Base-by-base conservation (phyloP, 805 yeast genomes). In the Suhomyces emberorum region DNA sequence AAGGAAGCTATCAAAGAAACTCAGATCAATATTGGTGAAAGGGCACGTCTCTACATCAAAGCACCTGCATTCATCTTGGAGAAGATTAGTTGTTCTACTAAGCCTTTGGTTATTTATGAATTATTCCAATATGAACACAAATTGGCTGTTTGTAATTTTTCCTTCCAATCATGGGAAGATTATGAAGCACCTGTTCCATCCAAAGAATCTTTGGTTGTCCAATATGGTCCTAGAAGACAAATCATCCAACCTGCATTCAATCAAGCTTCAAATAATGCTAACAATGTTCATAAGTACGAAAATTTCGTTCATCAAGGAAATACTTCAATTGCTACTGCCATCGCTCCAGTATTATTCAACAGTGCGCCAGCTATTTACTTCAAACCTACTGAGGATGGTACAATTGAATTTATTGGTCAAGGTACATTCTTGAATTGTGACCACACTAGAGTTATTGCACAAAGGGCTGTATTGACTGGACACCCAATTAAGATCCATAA, bases 401-500 rank as follows among this genome's bases (percentile, higher is more conserved):
- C 72, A 23, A 49, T 83, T 30, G 82, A 81, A 51, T 72, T 95
- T 30, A 70, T 91, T 18, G 98, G 96, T 3, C 84, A 85, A 45
- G 99, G 99, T 28, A 78, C 95, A 0, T 85, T 88, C 69, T 71
- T 84, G 52, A 87, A 87, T 56, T 76, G 89, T 29, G 96, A 93
- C 61, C 86, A 83, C 53, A 74, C 82, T 10, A 77, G 98, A 60
- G 74, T 91, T 17, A 56, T 89, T 37, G 95, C 95, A 21, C 88
- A 91, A 73, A 77, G 98, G 57, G 81, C 83, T 4, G 79, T 93
- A 4, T 66, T 93, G 37, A 93, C 98, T 0, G 98, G 98, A 39
- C 88, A 88, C 49, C 95, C 97, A 29, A 81, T 88, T 63, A 93
- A 89, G 70, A 89, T 93, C 51, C 97, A 95, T 71, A 91, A 87